Percentiles rank a stretch among this genome's conserved stretches.
Evolutionary conservation across 257 asterid genomes (phyloP).

Genomic region (Ocimum tenuiflorum): DNA sequence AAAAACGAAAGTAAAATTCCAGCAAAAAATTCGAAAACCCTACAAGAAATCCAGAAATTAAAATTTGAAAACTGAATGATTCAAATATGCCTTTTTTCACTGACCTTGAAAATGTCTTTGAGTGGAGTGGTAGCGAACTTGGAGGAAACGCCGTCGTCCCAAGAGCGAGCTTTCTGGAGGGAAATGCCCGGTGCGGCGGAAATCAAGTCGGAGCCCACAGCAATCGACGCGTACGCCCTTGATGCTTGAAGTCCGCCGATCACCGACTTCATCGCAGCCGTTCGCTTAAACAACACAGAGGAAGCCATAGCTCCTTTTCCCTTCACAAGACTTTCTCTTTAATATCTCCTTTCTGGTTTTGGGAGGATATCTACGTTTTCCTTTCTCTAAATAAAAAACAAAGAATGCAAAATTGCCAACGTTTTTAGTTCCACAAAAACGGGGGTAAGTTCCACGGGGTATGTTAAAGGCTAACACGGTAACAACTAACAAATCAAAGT

Average conservation of each 20-base stretch:
- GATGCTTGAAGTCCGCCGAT: conserved; percentile 31
- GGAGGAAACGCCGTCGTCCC: conserved; percentile 96
- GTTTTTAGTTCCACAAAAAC: too few relatives aligned
- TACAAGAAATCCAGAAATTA: not conserved
- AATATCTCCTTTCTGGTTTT: not conserved
- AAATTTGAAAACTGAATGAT: not conserved
- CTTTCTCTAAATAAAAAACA: too few relatives aligned
- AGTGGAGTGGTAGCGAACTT: conserved; percentile 72
- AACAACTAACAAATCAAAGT: too few relatives aligned
- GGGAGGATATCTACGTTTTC: too few relatives aligned
- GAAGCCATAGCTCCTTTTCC: conserved; percentile 36
- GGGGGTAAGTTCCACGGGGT: too few relatives aligned
- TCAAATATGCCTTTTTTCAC: not conserved
- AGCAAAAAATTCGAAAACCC: conserved; percentile 14
- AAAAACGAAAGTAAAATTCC: too few relatives aligned
- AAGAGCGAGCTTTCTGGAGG: conserved; percentile 83
- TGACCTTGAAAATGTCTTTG: conserved; percentile 73
- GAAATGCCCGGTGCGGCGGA: conserved; percentile 64
- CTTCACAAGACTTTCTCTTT: not conserved
- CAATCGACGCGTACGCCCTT: conserved; percentile 69
- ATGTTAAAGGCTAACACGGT: too few relatives aligned
- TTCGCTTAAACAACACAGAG: conserved; percentile 45
- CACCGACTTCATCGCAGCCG: conserved; percentile 37
- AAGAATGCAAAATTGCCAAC: too few relatives aligned
- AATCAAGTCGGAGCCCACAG: conserved; percentile 68